Percentiles rank a stretch among this genome's conserved stretches.
These are phyloP conservation scores for Globisporangium radiosum DNA, from an alignment of 352 stramenopile species.

Conservation along the genomic window DNA sequence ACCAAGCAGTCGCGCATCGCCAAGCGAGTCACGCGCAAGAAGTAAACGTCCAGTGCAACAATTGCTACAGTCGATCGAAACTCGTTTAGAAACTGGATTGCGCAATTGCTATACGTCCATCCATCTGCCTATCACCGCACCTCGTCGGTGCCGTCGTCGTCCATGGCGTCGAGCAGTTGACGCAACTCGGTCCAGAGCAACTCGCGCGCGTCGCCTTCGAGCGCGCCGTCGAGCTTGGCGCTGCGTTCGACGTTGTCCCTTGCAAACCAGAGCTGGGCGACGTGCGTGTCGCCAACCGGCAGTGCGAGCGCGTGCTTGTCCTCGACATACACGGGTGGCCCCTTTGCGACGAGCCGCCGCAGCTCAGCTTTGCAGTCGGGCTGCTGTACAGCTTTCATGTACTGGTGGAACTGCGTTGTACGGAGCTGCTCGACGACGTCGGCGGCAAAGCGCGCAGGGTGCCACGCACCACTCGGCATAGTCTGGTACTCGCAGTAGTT, in stretches of 20 bases:
- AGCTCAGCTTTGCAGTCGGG: slow-evolving; percentile 94
- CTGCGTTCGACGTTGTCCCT: slow-evolving; percentile 71
- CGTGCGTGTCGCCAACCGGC: slow-evolving; percentile 85
- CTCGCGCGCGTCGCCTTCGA: slow-evolving; percentile 85
- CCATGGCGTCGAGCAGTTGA: slow-evolving; percentile 68
- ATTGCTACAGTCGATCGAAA: background rate
- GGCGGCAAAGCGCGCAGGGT: slow-evolving; percentile 67
- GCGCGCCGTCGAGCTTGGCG: slow-evolving; percentile 82
- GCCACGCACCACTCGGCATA: slow-evolving; percentile 83
- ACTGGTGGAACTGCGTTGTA: slow-evolving; percentile 88
- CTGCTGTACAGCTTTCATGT: slow-evolving; percentile 90
- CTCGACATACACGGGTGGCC: slow-evolving; percentile 89
- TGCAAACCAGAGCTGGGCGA: slow-evolving; percentile 88
- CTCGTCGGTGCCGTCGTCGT: slow-evolving; percentile 67
- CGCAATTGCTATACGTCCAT: no score
- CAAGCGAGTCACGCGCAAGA: background rate
- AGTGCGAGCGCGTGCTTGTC: slow-evolving; percentile 90
- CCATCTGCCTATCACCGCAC: slow-evolving; percentile 24
- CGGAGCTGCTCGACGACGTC: slow-evolving; percentile 83
- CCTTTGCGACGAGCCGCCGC: slow-evolving; percentile 83
- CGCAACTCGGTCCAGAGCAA: slow-evolving; percentile 63
- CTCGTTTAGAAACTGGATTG: no score
- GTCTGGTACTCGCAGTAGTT: slow-evolving; percentile 93
- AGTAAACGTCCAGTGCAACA: background rate
- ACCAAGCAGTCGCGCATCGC: background rate